Evolutionary conservation across 306 rosid species (phyloP), one percentile per base, ranked within the genome.

Genomic region (Glycine tomentella): DNA sequence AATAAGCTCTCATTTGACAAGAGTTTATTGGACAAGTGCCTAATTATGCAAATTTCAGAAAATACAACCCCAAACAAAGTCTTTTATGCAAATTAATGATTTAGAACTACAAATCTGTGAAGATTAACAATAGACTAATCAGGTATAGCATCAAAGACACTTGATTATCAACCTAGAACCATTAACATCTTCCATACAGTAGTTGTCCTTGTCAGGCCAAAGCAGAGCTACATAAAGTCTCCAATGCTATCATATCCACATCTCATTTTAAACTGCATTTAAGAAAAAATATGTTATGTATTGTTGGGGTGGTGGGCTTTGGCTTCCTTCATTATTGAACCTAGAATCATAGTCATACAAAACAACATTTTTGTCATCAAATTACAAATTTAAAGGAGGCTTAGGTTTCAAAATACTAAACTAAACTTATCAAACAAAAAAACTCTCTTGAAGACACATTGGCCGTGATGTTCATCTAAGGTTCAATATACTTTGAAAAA

Each of bases 121-220:
- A 67, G 70, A 63, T 56, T 38, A 70, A 69, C 61, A 76, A 70
- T 15, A 77, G 42, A 72, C 13, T 72, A 77, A 65, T 12, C 44
- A 80, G 56, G 65, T 63, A 63, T 49, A 61, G 20, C 59, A 55
- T 69, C 55, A 68, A 56, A 78, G 75, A 67, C 65, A 77, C 25
- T 66, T 53, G 34, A 55, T 53, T 72, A 73, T 70, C 62, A 50
- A 42, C 73, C 67, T 50, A 12, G 31, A 75, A 56, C 44, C 64
- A 17, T 45, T 20, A 69, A 55, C 82, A 80, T 11, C 78, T 75
- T 52, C 72, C 85, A 63, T 63, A 75, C n/a, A n/a, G n/a, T 48
- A 80, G 59, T 62, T 71, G 31, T 59, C 64, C 52, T 40, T 56
- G 68, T 16, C 72, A 81, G 50, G 68, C 62, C 74, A 79, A 64